Evolutionary conservation across 129 eudicot genomes (phyloP).

Genomic region (Flaveria trinervia): DNA sequence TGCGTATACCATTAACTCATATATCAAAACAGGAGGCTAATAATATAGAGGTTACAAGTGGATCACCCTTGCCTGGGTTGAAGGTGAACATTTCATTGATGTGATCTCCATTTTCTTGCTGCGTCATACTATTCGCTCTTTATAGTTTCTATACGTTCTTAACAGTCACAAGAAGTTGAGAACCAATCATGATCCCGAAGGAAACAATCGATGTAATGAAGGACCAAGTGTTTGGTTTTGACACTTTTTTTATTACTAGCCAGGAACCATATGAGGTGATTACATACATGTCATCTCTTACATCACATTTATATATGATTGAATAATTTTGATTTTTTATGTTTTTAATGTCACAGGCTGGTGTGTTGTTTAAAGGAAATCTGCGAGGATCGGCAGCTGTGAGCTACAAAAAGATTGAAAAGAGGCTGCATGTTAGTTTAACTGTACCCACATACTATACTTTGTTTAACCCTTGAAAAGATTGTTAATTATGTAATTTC

Average conservation of each 20-base stretch:
- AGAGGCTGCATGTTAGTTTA: conserved; percentile 69
- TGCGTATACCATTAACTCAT: background rate
- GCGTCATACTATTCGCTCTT: background rate
- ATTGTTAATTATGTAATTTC: conserved; percentile 24
- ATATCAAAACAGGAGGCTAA: conserved; percentile 51
- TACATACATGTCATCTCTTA: conserved; percentile 14
- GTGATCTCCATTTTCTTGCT: conserved; percentile 2
- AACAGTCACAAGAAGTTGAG: conserved; percentile 71
- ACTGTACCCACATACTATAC: background rate
- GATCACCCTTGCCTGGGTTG: conserved; percentile 98
- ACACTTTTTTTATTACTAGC: conserved; percentile 91
- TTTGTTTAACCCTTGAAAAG: background rate
- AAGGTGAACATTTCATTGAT: conserved; percentile 62
- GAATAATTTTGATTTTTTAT: background rate
- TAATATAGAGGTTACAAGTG: conserved; percentile 66
- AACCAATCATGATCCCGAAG: conserved; percentile 72
- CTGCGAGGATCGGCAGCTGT: conserved; percentile 77
- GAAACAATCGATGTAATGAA: conserved; percentile 79
- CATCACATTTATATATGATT: background rate
- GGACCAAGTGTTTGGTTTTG: conserved; percentile 94
- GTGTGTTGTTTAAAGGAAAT: conserved; percentile 91
- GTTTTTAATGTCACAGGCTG: conserved; percentile 55
- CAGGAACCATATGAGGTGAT: conserved; percentile 99
- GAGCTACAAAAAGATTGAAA: conserved; percentile 75
- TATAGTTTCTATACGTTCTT: conserved; percentile 18